Conservation (phyloP, 805 yeast genomes). For the Wickerhamomyces xylosicus region DNA sequence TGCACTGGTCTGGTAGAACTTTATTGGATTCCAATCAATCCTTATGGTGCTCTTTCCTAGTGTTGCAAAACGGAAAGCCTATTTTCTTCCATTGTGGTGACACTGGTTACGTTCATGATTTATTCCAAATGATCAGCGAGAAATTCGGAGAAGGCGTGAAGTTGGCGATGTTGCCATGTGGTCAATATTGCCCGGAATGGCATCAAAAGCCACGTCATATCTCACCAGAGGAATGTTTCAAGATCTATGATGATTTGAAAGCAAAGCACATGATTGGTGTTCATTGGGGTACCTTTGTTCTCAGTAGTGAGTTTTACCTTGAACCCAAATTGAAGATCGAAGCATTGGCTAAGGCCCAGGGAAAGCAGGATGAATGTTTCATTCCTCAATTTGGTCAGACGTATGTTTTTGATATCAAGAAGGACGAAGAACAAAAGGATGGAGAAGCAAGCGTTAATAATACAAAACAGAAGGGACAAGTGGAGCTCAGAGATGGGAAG, state of each 20-base stretch:
- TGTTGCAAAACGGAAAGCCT: slow-evolving; percentile 58
- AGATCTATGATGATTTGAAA: slow-evolving; percentile 52
- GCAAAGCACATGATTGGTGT: slow-evolving; percentile 69
- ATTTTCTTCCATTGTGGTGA: slow-evolving; percentile 89
- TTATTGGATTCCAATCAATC: slow-evolving; percentile 73
- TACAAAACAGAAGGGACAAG: slow-evolving; percentile 6
- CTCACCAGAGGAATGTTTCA: slow-evolving; percentile 66
- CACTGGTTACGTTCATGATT: slow-evolving; percentile 75
- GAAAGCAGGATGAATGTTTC: slow-evolving; percentile 29
- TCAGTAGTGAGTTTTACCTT: slow-evolving; percentile 78
- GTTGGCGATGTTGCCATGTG: slow-evolving; percentile 79
- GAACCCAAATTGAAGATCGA: slow-evolving; percentile 67
- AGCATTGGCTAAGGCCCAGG: slow-evolving; percentile 32
- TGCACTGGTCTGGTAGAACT: slow-evolving; percentile 94
- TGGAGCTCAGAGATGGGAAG: slow-evolving; percentile 20
- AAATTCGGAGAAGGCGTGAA: slow-evolving; percentile 48
- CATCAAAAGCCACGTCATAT: slow-evolving; percentile 87
- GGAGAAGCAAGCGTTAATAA: slow-evolving; percentile 3
- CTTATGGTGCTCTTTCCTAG: slow-evolving; percentile 82
- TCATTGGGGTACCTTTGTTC: slow-evolving; percentile 93
- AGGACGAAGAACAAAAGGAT: slow-evolving; percentile 1
- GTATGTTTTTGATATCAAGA: slow-evolving; percentile 29
- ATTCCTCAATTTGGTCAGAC: slow-evolving; percentile 78
- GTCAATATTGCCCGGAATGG: slow-evolving; percentile 93
- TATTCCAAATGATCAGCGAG: slow-evolving; percentile 57